Base-by-base conservation (phyloP, 2,329 filamentous ascomycete species). In the Penicillium glabrum region DNA sequence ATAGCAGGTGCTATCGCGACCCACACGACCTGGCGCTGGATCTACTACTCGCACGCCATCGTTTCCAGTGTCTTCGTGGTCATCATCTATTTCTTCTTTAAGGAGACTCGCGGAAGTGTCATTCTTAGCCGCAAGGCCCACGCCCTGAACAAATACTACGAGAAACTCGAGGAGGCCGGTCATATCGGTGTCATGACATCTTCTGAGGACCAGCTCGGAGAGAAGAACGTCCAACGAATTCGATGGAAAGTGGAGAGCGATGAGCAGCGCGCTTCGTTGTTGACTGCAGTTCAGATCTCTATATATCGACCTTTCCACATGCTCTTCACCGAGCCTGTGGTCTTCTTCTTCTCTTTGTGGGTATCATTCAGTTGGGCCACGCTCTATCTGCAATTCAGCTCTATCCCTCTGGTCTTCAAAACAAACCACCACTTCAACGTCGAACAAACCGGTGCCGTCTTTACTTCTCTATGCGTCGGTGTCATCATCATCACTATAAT, bases 301-400 rank as follows among this genome's bases (percentile, higher is more conserved):
- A 75, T 93, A 7, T 86, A 85, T 61, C 84, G 92, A 0, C 92
- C 92, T 0, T 96, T 96, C 71, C 85, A 79, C 50, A 71, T 89
- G 78, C 76, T 89, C 8, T 66, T 86, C 41, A 80, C 81, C 1
- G 86, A 89, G 63, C 86, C 86, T 2, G 86, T 89, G 37, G 82
- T 88, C 2, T 80, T 67, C 11, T 83, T 86, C 78, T 97, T 97
- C 77, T 91, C 89, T 0, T 80, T 96, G 0, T 97, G 93, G 93
- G 88, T 92, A 1, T 83, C 90, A 0, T 97, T 97, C 72, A 88
- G 88, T 21, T 97, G 93, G 93, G 91, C 89, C 0, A 84, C 96
- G 0, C 83, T 97, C 0, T 97, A 96, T 72, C 79, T 96, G 19
- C 91, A 89, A 13, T 93, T 96, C 64, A 85, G 86, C 14, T 89